Evolutionary conservation across 225 moss, liverwort and hornwort genomes (phyloP).

Genomic region (Bryum argenteum): DNA sequence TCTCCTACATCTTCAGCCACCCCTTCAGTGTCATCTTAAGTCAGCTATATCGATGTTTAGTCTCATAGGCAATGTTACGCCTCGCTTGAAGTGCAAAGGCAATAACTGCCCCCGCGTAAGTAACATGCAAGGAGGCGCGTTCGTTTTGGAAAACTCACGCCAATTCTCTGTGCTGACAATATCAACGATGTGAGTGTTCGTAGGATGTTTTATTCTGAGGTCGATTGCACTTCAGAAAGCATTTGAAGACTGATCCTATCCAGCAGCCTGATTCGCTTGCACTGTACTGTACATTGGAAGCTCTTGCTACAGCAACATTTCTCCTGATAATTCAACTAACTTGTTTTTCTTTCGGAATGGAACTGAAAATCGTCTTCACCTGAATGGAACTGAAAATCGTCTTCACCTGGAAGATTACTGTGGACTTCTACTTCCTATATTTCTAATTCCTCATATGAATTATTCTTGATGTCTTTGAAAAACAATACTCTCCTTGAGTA

Average conservation of each 20-base stretch:
- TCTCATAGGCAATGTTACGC: neutral
- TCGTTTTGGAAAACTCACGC: neutral
- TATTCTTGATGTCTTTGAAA: no score
- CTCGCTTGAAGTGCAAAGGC: neutral
- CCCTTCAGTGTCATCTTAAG: neutral
- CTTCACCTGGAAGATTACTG: no score
- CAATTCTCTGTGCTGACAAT: constrained; percentile 7
- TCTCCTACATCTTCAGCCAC: neutral
- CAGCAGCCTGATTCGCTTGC: neutral
- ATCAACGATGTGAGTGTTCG: constrained; percentile 1
- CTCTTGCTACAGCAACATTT: neutral
- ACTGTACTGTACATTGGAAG: neutral
- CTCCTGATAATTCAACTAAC: no score
- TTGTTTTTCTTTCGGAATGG: no score
- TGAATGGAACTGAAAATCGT: no score
- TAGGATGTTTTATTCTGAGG: constrained; percentile 1
- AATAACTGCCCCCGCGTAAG: constrained; percentile 7
- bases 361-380: no score
- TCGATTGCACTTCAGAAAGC: neutral
- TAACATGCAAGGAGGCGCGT: constrained; percentile 5
- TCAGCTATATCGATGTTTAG: constrained; percentile 14
- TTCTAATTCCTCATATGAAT: no score
- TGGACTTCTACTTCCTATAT: no score
- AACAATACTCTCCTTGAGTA: no score
- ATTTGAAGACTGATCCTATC: neutral